Conservation (phyloP, 768 basidiomycete species). For the Daedalea quercina region DNA sequence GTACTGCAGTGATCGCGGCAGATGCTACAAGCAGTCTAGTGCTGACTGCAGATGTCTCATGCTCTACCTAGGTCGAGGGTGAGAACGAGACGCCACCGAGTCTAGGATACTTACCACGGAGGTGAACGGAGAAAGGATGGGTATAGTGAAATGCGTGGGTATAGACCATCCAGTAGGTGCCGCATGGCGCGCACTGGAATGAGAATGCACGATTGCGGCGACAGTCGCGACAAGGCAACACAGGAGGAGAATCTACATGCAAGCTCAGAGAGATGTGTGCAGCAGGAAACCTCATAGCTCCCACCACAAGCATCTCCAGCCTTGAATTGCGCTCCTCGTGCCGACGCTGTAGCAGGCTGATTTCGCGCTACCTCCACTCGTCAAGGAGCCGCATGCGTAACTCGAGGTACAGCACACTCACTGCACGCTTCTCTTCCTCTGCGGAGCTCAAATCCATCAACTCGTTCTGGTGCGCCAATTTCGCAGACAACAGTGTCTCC, state of each 20-base stretch:
- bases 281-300: slow-evolving; percentile 15
- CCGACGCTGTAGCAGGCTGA: slow-evolving; percentile 29
- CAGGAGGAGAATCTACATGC: slow-evolving; percentile 23
- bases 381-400: not conserved
- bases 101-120: slow-evolving; percentile 51
- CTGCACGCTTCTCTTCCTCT: slow-evolving; percentile 43
- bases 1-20: slow-evolving; percentile 19
- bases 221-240: slow-evolving; percentile 29
- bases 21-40: slow-evolving; percentile 35
- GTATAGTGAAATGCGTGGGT: slow-evolving; percentile 67
- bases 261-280: not conserved
- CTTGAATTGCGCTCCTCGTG: slow-evolving; percentile 42
- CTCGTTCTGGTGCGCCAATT: slow-evolving; percentile 42
- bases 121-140: slow-evolving; percentile 71
- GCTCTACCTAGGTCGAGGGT: slow-evolving; percentile 47
- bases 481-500: slow-evolving; percentile 50
- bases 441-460: slow-evolving; percentile 32
- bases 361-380: slow-evolving; percentile 33
- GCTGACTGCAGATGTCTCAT: slow-evolving; percentile 62
- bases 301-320: slow-evolving; percentile 48
- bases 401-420: slow-evolving; percentile 18
- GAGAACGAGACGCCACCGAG: not conserved
- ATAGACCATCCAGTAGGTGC: slow-evolving; percentile 8
- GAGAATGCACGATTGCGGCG: slow-evolving; percentile 4
- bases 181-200: not conserved